Evolutionary conservation across 805 yeast species (phyloP).

Genomic region (Kodamaea hsintzibuensis): DNA sequence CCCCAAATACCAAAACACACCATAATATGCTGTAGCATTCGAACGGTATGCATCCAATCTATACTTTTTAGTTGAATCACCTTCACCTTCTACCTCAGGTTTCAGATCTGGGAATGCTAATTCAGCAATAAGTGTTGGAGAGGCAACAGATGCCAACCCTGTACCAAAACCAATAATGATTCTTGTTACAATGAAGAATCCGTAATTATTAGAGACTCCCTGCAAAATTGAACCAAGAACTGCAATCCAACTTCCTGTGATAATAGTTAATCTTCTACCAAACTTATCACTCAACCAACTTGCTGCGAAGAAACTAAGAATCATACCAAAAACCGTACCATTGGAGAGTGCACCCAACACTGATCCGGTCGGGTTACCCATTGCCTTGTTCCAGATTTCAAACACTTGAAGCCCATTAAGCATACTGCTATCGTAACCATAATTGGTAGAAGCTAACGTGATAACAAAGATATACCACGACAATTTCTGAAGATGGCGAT

Average conservation of each 20-base stretch:
- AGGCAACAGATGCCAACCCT: conserved; percentile 41
- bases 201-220: conserved; percentile 33
- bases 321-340: conserved; percentile 36
- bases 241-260: conserved; percentile 25
- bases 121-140: conserved; percentile 54
- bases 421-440: conserved; percentile 32
- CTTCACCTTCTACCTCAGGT: neutral
- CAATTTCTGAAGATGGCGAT: neutral
- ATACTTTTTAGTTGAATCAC: neutral
- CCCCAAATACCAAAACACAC: conserved; percentile 54
- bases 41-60: conserved; percentile 19
- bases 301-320: conserved; percentile 29
- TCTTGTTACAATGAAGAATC: conserved; percentile 45
- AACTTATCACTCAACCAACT: conserved; percentile 33
- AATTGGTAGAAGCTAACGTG: conserved; percentile 48
- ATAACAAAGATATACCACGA: conserved; percentile 31
- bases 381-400: conserved; percentile 37
- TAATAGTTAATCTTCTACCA: conserved; percentile 39
- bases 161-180: conserved; percentile 50
- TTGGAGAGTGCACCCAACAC: conserved; percentile 22
- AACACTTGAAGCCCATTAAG: conserved; percentile 52
- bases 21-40: conserved; percentile 37
- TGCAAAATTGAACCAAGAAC: conserved; percentile 41
- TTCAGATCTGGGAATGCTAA: conserved; percentile 42
- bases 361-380: conserved; percentile 25